Evolutionary conservation across 345 rosid species (phyloP).

Genomic region (Stellera chamaejasme): DNA sequence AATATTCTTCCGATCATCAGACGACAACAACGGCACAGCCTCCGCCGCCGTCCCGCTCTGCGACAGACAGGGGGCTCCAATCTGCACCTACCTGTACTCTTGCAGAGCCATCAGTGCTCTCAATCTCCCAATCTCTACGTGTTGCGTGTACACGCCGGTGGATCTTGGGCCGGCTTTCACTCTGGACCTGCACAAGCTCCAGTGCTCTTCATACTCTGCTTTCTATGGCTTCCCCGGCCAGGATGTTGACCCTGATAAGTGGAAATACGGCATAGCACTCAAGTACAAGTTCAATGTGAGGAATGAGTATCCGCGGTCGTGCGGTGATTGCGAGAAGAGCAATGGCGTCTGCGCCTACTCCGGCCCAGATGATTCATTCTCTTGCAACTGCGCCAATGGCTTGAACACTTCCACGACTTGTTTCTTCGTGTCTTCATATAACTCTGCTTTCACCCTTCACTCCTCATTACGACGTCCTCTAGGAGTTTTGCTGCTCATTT

Average conservation of each 20-base stretch:
- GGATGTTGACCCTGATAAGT: slow-evolving; percentile 65
- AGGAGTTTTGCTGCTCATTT: no score
- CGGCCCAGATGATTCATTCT: slow-evolving; percentile 40
- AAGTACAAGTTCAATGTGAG: slow-evolving; percentile 77
- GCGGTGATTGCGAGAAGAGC: slow-evolving; percentile 67
- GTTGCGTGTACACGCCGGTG: slow-evolving; percentile 80
- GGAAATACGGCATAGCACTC: slow-evolving; percentile 83
- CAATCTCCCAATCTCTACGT: slow-evolving; percentile 66
- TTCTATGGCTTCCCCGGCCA: slow-evolving; percentile 76
- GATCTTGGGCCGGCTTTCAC: slow-evolving; percentile 87
- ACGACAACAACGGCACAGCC: slow-evolving; percentile 4
- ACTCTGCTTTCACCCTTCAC: slow-evolving; percentile 18
- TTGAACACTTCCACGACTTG: slow-evolving; percentile 60
- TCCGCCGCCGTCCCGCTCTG: slow-evolving; percentile 40
- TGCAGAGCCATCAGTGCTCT: slow-evolving; percentile 62
- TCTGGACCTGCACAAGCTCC: slow-evolving; percentile 59
- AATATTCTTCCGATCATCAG: slow-evolving; percentile 35
- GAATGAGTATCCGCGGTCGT: slow-evolving; percentile 57
- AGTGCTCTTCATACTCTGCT: slow-evolving; percentile 66
- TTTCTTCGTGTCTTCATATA: slow-evolving; percentile 38
- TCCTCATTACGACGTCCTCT: no score
- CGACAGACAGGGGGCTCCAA: slow-evolving; percentile 63
- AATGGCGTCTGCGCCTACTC: slow-evolving; percentile 72
- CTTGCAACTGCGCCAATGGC: slow-evolving; percentile 69
- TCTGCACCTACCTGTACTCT: slow-evolving; percentile 77